Conservation (phyloP, 257 asterid species). For the Solanum arcanum region DNA sequence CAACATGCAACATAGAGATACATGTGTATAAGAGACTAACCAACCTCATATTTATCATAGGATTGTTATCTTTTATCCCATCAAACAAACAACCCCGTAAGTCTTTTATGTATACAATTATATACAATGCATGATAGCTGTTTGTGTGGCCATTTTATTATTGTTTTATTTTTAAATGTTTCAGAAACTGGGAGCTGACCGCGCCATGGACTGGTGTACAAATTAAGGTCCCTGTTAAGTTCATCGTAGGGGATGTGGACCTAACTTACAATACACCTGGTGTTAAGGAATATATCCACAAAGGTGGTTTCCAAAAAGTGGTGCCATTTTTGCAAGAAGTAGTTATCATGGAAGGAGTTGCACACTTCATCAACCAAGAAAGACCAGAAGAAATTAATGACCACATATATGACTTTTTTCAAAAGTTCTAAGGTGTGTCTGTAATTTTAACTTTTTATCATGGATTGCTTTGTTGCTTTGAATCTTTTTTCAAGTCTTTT, state of each 20-base stretch:
- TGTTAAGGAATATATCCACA: slow-evolving; percentile 18
- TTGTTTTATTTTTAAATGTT: neutral
- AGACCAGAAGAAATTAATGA: slow-evolving; percentile 16
- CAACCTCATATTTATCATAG: neutral
- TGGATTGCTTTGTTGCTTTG: neutral
- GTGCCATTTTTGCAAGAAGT: slow-evolving; percentile 29
- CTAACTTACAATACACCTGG: slow-evolving; percentile 20
- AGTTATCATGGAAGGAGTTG: slow-evolving; percentile 22
- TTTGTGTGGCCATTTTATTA: neutral
- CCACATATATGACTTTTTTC: slow-evolving; percentile 21
- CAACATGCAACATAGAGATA: neutral
- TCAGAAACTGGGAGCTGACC: slow-evolving; percentile 31
- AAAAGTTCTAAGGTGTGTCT: slow-evolving; percentile 3
- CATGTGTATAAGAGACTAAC: neutral
- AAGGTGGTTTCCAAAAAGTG: slow-evolving; percentile 21
- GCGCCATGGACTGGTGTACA: slow-evolving; percentile 24
- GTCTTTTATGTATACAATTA: neutral
- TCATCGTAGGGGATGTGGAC: slow-evolving; percentile 23
- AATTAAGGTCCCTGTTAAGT: slow-evolving; percentile 19
- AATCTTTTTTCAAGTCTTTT: neutral
- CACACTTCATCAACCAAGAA: slow-evolving; percentile 30
- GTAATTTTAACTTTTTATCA: neutral
- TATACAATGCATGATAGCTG: neutral
- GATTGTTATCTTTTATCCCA: neutral
- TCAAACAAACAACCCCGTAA: neutral